These are phyloP conservation scores for Fagopyrum tataricum DNA, from an alignment of 148 eudicot genomes.

Conservation along the genomic window DNA sequence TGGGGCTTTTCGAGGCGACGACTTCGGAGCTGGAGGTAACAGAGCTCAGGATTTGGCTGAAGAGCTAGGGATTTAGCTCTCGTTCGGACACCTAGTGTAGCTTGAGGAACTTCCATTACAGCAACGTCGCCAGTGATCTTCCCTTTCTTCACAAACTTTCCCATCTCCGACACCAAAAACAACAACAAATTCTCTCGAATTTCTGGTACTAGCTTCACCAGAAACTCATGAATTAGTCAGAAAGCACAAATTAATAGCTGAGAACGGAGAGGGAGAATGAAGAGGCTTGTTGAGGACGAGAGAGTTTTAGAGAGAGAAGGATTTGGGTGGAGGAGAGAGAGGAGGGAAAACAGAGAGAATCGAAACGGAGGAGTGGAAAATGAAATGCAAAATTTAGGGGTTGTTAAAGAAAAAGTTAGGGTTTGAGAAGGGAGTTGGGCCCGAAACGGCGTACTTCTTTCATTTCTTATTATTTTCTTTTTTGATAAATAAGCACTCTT, in stretches of 20 bases:
- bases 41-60: slow-evolving; percentile 38
- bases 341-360: slow-evolving; percentile 10
- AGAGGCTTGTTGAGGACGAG: neutral
- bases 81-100: slow-evolving; percentile 63
- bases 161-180: slow-evolving; percentile 26
- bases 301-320: neutral
- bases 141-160: slow-evolving; percentile 62
- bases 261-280: neutral
- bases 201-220: neutral
- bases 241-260: neutral
- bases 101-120: slow-evolving; percentile 49
- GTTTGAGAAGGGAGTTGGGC: neutral
- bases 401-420: slow-evolving; percentile 9
- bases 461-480: neutral
- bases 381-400: slow-evolving; percentile 6
- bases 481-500: neutral
- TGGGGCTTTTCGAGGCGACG: slow-evolving; percentile 67
- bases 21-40: slow-evolving; percentile 69
- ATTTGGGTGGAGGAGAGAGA: slow-evolving; percentile 4
- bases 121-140: slow-evolving; percentile 47
- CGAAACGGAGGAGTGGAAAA: neutral
- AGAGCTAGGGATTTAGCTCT: slow-evolving; percentile 76
- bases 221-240: slow-evolving; percentile 1
- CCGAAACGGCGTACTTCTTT: neutral
- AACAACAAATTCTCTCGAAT: neutral